Conservation (phyloP, 2,329 filamentous ascomycete genomes). For the Parafenestella ontariensis region DNA sequence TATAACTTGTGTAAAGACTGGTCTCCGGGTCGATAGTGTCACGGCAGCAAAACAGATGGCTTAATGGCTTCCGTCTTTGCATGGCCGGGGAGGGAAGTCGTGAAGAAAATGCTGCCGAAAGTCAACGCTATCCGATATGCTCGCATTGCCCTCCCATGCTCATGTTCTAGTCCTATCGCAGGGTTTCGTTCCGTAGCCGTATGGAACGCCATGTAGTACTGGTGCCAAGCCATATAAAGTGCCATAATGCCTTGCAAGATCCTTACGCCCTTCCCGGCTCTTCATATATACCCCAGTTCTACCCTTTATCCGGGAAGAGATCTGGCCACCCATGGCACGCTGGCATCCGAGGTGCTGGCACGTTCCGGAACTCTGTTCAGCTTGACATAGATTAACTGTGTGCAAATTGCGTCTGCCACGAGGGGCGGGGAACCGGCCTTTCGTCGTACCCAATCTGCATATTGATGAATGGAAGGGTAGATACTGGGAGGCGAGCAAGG, state of each 20-base stretch:
- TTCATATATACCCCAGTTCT: constrained; percentile 11
- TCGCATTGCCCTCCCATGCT: neutral
- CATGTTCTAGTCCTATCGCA: neutral
- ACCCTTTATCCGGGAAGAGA: constrained; percentile 20
- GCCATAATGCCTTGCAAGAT: neutral
- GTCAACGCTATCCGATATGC: neutral
- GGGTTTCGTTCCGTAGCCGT: neutral
- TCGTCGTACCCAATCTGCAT: constrained; percentile 19
- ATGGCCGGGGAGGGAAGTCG: neutral
- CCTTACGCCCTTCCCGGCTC: neutral
- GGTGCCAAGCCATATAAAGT: neutral
- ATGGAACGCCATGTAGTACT: neutral
- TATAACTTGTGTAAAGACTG: too few species aligned
- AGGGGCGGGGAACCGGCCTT: constrained; percentile 28
- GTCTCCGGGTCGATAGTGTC: neutral
- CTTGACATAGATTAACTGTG: constrained; percentile 9
- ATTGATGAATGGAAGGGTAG: constrained; percentile 12
- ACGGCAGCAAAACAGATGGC: neutral
- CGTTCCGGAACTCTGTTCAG: constrained; percentile 6
- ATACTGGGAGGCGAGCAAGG: constrained; percentile 3
- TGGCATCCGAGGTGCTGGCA: neutral
- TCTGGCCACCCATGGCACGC: constrained; percentile 1
- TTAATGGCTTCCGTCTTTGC: neutral
- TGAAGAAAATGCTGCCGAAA: neutral
- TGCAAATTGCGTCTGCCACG: constrained; percentile 22